phyloP scores from a whole-genome alignment of 768 basidiomycete species.

The Rhodotorula taiwanensis region DNA sequence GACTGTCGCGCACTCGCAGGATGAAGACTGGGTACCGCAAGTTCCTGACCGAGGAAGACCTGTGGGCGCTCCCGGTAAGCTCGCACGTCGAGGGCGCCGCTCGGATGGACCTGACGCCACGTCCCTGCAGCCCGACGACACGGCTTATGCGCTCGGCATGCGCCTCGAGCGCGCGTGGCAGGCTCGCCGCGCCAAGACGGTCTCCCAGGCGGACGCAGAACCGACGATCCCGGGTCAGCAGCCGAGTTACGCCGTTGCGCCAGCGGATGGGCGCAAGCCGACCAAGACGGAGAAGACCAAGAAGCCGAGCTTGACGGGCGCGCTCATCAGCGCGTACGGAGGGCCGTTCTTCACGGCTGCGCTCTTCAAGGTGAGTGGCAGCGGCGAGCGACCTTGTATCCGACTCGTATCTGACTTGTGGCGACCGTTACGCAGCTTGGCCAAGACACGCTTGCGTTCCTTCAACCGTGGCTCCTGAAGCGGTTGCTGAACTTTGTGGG shows the following conservation, averaged over 20 bases:
- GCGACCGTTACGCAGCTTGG: constrained; percentile 22
- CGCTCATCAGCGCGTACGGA: constrained; percentile 72
- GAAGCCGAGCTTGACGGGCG: constrained; percentile 58
- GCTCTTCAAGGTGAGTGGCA: constrained; percentile 38
- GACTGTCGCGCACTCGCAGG: constrained; percentile 43
- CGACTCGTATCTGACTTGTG: too few species aligned
- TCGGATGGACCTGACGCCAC: not conserved
- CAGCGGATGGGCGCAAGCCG: constrained; percentile 9
- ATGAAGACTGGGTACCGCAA: constrained; percentile 47
- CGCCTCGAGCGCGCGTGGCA: constrained; percentile 59
- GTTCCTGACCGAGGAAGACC: constrained; percentile 75
- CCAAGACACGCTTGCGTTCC: constrained; percentile 73
- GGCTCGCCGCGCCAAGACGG: constrained; percentile 43
- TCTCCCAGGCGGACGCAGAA: constrained; percentile 11
- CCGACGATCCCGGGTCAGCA: constrained; percentile 1
- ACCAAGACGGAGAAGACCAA: constrained; percentile 40
- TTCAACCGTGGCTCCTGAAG: constrained; percentile 79
- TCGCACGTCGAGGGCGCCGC: not conserved
- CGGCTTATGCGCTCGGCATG: constrained; percentile 61
- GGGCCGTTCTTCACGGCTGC: constrained; percentile 55
- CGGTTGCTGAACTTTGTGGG: constrained; percentile 74
- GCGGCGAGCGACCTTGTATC: too few species aligned
- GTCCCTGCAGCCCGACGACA: constrained; percentile 53
- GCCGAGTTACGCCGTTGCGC: constrained; percentile 11
- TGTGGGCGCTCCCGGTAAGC: constrained; percentile 56